A percentile compares a stretch with the other conserved stretches of the same genome.
Conservation (phyloP, 2,329 filamentous ascomycete genomes). For the Phaeomoniella chlamydospora region DNA sequence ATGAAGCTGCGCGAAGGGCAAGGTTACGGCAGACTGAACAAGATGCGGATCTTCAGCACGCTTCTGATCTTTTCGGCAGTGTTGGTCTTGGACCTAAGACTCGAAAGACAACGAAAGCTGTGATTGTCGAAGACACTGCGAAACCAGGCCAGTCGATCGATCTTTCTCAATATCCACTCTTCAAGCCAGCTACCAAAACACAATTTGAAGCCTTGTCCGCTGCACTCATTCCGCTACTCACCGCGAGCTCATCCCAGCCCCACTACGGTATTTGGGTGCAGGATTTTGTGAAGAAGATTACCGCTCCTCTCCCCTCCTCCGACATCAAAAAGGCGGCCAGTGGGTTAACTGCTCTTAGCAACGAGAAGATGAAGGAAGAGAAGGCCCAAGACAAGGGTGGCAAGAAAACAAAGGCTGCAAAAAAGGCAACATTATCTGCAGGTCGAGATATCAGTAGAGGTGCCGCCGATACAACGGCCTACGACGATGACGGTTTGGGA, state of each 20-base stretch:
- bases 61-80: conserved; percentile 76
- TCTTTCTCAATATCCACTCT: conserved; percentile 63
- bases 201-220: conserved; percentile 73
- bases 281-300: conserved; percentile 77
- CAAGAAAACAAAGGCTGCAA: conserved; percentile 94
- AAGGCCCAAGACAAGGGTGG: conserved; percentile 84
- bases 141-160: conserved; percentile 72
- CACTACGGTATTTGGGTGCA: conserved; percentile 83
- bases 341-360: conserved; percentile 73
- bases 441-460: conserved; percentile 38
- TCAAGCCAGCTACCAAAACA: conserved; percentile 76
- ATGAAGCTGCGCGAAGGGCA: conserved; percentile 56
- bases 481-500: conserved; percentile 77
- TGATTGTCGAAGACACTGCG: conserved; percentile 54
- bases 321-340: conserved; percentile 96
- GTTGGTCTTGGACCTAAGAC: conserved; percentile 58
- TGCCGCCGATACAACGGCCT: conserved; percentile 56
- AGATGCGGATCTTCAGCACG: conserved; percentile 77
- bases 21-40: conserved; percentile 68
- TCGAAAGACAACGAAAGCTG: conserved; percentile 47
- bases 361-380: conserved; percentile 98
- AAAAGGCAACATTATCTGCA: conserved; percentile 67
- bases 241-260: conserved; percentile 65
- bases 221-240: conserved; percentile 64
- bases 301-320: conserved; percentile 74